Evolutionary conservation across 2,329 filamentous ascomycete genomes (phyloP).

Genomic region (Aspergillus ibericus): DNA sequence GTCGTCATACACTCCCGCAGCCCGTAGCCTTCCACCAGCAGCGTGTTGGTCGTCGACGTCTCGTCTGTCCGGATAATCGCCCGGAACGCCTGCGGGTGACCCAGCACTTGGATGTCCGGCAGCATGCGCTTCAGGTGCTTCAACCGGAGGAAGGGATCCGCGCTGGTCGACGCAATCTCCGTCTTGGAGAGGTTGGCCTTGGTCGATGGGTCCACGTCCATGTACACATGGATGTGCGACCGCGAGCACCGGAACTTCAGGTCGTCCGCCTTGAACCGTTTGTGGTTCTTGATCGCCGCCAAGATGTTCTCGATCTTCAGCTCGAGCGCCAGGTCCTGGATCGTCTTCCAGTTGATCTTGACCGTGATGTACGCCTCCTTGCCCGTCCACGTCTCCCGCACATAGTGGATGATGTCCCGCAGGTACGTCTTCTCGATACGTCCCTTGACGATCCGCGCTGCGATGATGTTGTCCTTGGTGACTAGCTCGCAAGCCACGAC

Average conservation of each 20-base stretch:
- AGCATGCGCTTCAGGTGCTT: slow-evolving; percentile 82
- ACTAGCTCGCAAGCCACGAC: slow-evolving; percentile 85
- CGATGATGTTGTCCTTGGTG: slow-evolving; percentile 71
- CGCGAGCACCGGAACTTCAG: slow-evolving; percentile 56
- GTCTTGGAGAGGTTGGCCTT: slow-evolving; percentile 42
- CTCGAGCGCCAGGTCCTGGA: slow-evolving; percentile 79
- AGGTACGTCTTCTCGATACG: slow-evolving; percentile 94
- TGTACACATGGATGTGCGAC: slow-evolving; percentile 69
- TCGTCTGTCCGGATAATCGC: slow-evolving; percentile 86
- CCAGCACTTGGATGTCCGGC: slow-evolving; percentile 81
- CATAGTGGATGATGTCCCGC: slow-evolving; percentile 73
- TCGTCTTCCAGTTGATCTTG: slow-evolving; percentile 74
- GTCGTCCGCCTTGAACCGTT: slow-evolving; percentile 70
- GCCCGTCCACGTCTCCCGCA: slow-evolving; percentile 86
- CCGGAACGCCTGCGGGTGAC: slow-evolving; percentile 80
- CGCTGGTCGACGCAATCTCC: slow-evolving; percentile 44
- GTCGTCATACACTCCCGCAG: slow-evolving; percentile 88
- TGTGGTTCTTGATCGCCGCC: slow-evolving; percentile 73
- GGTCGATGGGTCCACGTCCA: slow-evolving; percentile 50
- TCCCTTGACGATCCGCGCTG: slow-evolving; percentile 86
- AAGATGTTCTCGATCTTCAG: slow-evolving; percentile 73
- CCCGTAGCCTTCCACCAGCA: slow-evolving; percentile 92
- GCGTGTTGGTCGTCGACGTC: slow-evolving; percentile 66
- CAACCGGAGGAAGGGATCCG: slow-evolving; percentile 59
- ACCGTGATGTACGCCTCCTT: slow-evolving; percentile 75